Base-by-base conservation (phyloP, 2,329 filamentous ascomycete genomes). In the Polytolypa hystricis region DNA sequence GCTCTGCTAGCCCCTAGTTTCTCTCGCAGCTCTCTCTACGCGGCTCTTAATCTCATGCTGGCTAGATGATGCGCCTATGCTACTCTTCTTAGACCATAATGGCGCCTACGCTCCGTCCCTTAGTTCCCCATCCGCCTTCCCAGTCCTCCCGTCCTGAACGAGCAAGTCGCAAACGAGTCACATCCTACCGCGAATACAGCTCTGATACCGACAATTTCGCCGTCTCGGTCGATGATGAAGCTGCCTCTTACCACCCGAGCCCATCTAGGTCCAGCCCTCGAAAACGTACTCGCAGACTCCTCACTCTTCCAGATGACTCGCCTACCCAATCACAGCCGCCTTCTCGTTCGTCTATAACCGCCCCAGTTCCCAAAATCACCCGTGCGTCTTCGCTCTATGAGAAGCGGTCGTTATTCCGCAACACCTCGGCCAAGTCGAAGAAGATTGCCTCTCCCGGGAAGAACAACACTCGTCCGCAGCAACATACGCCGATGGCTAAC, bases 141-240 rank as follows among this genome's bases (percentile, higher is more conserved):
- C 40, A 28, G 20, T 43, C 46, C 34, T 50, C 55, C 34, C 54
- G 56, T 9, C 59, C 59, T 12, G 38, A 58, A 26, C 58, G 60
- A 19, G 50, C 51, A 18, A 58, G 45, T 43, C 57, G 59, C 38
- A 55, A 48, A 6, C 50, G 48, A 35, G 53, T 62, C 18, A 42
- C 51, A 28, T 55, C 57, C 18, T 64, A 64, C 35, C 51, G 58
- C 25, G 60, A 63, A n/a, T n/a, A n/a, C n/a, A n/a, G n/a, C n/a
- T n/a, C n/a, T n/a, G n/a, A n/a, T n/a, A n/a, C n/a, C n/a, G n/a
- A n/a, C n/a, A n/a, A n/a, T n/a, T n/a, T n/a, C n/a, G n/a, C n/a
- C n/a, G n/a, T n/a, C n/a, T n/a, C n/a, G n/a, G n/a, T n/a, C n/a
- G n/a, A n/a, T n/a, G n/a, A n/a, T n/a, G n/a, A n/a, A n/a, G n/a